These are phyloP conservation scores for Penicillium capsulatum DNA, from an alignment of 2,329 filamentous ascomycete species.

Conservation along the genomic window DNA sequence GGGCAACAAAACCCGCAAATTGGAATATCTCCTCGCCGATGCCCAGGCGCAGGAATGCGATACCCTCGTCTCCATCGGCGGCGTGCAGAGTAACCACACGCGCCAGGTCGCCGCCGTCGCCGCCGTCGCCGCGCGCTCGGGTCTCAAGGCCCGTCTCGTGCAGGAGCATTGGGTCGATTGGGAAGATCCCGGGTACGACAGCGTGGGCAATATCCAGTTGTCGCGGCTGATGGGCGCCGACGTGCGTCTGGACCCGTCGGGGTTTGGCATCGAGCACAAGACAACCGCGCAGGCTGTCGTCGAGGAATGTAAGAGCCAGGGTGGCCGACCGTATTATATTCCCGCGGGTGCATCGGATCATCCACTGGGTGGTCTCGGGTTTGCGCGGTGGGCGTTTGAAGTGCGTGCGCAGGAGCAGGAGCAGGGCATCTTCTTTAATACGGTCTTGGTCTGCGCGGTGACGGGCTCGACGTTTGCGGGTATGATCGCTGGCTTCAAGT, in stretches of 20 bases:
- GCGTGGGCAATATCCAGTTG: constrained; percentile 68
- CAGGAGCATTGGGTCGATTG: constrained; percentile 68
- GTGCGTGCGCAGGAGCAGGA: constrained; percentile 60
- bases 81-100: constrained; percentile 67
- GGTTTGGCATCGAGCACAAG: constrained; percentile 68
- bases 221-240: constrained; percentile 65
- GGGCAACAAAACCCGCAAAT: constrained; percentile 66
- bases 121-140: constrained; percentile 52
- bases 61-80: constrained; percentile 63
- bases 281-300: constrained; percentile 53
- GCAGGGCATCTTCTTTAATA: constrained; percentile 62
- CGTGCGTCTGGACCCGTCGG: constrained; percentile 55
- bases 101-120: constrained; percentile 63
- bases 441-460: constrained; percentile 64
- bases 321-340: constrained; percentile 65
- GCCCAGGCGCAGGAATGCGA: constrained; percentile 55
- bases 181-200: constrained; percentile 56
- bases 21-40: constrained; percentile 66
- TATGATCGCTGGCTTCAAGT: constrained; percentile 69
- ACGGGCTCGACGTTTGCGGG: constrained; percentile 68
- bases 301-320: constrained; percentile 50
- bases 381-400: constrained; percentile 68
- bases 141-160: constrained; percentile 50
- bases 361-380: constrained; percentile 64
- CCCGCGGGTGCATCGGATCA: constrained; percentile 69